Conservation (phyloP, 352 stramenopile species). For the Pythium aquatile region DNA sequence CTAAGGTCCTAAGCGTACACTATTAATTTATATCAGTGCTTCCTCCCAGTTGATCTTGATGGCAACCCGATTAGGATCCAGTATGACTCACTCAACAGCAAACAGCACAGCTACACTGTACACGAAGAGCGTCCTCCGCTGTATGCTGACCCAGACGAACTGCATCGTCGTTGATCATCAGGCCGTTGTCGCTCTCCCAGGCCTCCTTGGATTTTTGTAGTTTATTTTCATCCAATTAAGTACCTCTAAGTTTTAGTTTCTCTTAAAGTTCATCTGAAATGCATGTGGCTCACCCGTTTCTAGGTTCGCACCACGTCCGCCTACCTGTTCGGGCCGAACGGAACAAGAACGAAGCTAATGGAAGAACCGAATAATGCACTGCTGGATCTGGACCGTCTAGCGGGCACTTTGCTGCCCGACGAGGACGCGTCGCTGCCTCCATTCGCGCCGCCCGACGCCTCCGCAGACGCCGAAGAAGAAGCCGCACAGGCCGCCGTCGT, state of each 20-base stretch:
- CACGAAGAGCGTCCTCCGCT: too few relatives aligned
- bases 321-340: too few relatives aligned
- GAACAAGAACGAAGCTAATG: slow-evolving; percentile 31
- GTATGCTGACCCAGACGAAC: too few relatives aligned
- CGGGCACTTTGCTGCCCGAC: slow-evolving; percentile 39
- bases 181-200: too few relatives aligned
- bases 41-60: too few relatives aligned
- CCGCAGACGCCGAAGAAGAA: slow-evolving; percentile 26
- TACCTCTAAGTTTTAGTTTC: background rate
- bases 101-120: too few relatives aligned
- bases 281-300: background rate
- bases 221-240: background rate
- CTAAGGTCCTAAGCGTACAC: background rate
- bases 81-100: too few relatives aligned
- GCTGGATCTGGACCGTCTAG: slow-evolving; percentile 39
- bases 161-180: too few relatives aligned
- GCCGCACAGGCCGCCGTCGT: slow-evolving; percentile 39
- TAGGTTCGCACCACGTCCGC: too few relatives aligned
- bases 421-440: slow-evolving; percentile 28
- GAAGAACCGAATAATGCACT: slow-evolving; percentile 29
- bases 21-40: background rate
- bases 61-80: too few relatives aligned
- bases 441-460: slow-evolving; percentile 24
- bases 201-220: too few relatives aligned
- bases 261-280: too few relatives aligned